phyloP scores from a whole-genome alignment of 2,329 filamentous ascomycete species.

The Phialophora macrospora region DNA sequence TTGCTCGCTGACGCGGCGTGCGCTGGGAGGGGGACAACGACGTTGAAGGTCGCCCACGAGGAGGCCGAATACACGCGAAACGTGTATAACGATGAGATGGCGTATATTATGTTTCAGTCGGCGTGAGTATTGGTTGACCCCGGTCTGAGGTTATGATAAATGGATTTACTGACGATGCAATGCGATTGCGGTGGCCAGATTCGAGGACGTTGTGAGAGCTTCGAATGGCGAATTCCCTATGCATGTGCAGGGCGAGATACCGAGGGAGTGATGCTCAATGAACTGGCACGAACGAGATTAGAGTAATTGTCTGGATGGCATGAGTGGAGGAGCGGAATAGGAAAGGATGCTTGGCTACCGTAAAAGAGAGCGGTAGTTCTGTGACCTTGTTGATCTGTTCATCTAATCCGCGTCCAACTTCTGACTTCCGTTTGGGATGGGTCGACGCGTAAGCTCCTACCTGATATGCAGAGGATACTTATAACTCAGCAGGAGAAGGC shows the following conservation, averaged over 20 bases:
- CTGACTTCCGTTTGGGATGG: too few species aligned
- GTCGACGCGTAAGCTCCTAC: too few species aligned
- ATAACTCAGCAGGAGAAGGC: too few species aligned
- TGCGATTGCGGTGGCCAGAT: slow-evolving; percentile 13
- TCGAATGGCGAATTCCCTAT: slow-evolving; percentile 34
- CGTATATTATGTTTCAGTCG: slow-evolving; percentile 39
- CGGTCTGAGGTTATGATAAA: not conserved
- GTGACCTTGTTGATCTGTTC: not conserved
- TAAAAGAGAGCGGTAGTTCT: not conserved
- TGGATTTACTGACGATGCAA: not conserved
- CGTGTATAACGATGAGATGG: slow-evolving; percentile 38
- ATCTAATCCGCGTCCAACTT: too few species aligned
- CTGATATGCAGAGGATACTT: too few species aligned
- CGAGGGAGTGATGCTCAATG: slow-evolving; percentile 15
- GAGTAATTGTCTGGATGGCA: not conserved
- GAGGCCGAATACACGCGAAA: slow-evolving; percentile 35
- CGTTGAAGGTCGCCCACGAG: slow-evolving; percentile 34
- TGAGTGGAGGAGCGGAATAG: not conserved
- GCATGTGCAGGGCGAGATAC: slow-evolving; percentile 35
- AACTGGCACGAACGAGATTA: not conserved
- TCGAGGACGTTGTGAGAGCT: slow-evolving; percentile 35
- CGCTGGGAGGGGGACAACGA: slow-evolving; percentile 40
- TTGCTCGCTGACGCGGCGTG: slow-evolving; percentile 50
- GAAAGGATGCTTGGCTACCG: not conserved
- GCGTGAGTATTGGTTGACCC: slow-evolving; percentile 24